Evolutionary conservation across 257 asterid genomes (phyloP), one percentile per base, ranked within the genome.

Genomic region (Penstemon eatonii): DNA sequence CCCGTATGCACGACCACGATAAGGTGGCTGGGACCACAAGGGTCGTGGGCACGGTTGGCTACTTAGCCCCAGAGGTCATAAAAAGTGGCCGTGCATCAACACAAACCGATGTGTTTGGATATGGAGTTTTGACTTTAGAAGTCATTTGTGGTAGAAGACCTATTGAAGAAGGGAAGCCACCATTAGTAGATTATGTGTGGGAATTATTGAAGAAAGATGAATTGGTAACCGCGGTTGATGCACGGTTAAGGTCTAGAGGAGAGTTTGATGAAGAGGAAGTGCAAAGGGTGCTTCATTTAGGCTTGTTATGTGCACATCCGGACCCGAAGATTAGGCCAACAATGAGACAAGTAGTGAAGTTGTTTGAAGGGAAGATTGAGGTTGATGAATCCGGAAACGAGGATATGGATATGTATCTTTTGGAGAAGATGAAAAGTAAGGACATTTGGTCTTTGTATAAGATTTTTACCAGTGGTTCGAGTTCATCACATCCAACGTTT

Each of bases 1-100:
- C 96, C 7, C 75, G 87, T 11, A 85, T 85, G 87, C 96, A 89
- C 46, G 87, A 75, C 39, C 96, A 85, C 11, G 79, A 82, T 56
- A 78, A 82, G 81, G 56, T 39, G 19, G 89, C 91, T 4, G 84
- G 82, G 47, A 87, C 95, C 0, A 89, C 95, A 0, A 83, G 94
- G 2, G 92, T 87, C 40, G 92, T 89, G 39, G 96, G 95, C 4
- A 89, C 95, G 0, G 62, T 87, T 0, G 96, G 95, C 3, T 89
- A 89, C 75, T 37, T 89, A 58, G 87, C 95, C 0, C 96, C 95
- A 5, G 95, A 89, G 75, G 64, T 85, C 5, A 60, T 85, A 38
- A 87, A 47, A 54, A 83, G 63, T 13, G 96, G 96, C 3, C 73
- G 85, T 9, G 89, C 86, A 9, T 83, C 96, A 8, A 80, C 87